Base-by-base conservation (phyloP, 148 eudicot species). In the Persicaria tinctoria region DNA sequence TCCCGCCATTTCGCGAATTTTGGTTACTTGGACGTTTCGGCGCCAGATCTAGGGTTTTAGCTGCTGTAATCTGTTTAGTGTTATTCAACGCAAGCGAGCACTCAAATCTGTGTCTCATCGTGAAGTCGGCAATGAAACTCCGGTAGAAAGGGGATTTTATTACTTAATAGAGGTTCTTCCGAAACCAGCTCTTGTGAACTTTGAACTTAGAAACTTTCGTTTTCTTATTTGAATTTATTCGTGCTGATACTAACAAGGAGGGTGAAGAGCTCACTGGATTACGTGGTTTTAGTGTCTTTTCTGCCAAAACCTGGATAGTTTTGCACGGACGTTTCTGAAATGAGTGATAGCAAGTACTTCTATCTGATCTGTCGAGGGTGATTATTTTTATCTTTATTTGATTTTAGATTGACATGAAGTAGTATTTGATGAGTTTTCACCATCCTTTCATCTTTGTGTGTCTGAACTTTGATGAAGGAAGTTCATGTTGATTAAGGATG, bases 21-120 rank as follows among this genome's bases (percentile, higher is more conserved):
- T 53, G 74, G 51, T 23, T 32, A 48, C 70, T 56, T 44, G 20
- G 73, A 0, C 12, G 45, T 76, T 70, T 48, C 0, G 76, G 66
- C 47, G 41, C 55, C 68, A 79, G 92, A 89, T 89, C 90, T 84
- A 72, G 87, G 82, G 74, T 78, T 86, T 78, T 70, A 62, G 76
- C 13, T 44, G 51, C 16, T 60, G 13, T 60, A 9, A 41, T 64
- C 7, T 64, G 70, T 13, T 64, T 17, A 27, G 63, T 57, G 63
- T 57, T 57, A 57, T 57, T 57, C 9, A 27, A 57, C 27, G 68
- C 44, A 23, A 27, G 68, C 9, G 44, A 66, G 6, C 48, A 44
- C 8, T 66, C 17, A 41, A 41, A 12, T 66, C 70, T 41, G 46
- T 41, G 8, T 6, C 63, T 57, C 7, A 32, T 32, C 3, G 32